Evolutionary conservation across 345 rosid species (phyloP).

Genomic region (Pelargonium nanum): DNA sequence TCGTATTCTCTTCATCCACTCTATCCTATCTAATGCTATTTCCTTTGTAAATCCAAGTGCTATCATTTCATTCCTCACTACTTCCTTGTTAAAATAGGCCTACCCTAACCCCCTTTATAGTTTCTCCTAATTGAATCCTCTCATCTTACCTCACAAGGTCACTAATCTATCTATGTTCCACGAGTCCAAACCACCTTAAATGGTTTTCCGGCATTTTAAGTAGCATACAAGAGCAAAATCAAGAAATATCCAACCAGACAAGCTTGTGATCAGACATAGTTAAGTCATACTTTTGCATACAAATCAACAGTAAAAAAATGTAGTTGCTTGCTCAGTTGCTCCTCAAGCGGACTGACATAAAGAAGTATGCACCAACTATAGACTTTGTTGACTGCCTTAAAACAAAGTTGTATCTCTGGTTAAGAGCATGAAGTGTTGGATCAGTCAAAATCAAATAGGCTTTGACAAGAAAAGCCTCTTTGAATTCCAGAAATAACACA

Average conservation of each 20-base stretch:
- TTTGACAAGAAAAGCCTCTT: neutral
- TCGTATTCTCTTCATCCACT: too few relatives aligned
- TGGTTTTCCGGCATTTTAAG: too few relatives aligned
- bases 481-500: neutral
- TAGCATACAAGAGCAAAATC: neutral
- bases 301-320: neutral
- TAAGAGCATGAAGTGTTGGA: neutral
- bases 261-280: neutral
- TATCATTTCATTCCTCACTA: too few relatives aligned
- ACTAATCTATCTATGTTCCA: too few relatives aligned
- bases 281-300: neutral
- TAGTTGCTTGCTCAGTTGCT: too few relatives aligned
- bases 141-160: too few relatives aligned
- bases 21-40: too few relatives aligned
- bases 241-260: neutral
- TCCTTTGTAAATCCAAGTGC: too few relatives aligned
- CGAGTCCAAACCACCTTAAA: too few relatives aligned
- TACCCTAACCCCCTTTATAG: neutral
- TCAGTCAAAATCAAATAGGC: conserved; percentile 3
- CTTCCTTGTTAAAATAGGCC: too few relatives aligned
- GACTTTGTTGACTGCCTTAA: neutral
- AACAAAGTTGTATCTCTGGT: neutral
- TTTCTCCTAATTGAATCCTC: neutral
- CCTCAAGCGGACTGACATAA: neutral
- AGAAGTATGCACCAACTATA: neutral